Evolutionary conservation across 192 early-diverging fungal species (phyloP).

Genomic region (Backusella liffmaniae): DNA sequence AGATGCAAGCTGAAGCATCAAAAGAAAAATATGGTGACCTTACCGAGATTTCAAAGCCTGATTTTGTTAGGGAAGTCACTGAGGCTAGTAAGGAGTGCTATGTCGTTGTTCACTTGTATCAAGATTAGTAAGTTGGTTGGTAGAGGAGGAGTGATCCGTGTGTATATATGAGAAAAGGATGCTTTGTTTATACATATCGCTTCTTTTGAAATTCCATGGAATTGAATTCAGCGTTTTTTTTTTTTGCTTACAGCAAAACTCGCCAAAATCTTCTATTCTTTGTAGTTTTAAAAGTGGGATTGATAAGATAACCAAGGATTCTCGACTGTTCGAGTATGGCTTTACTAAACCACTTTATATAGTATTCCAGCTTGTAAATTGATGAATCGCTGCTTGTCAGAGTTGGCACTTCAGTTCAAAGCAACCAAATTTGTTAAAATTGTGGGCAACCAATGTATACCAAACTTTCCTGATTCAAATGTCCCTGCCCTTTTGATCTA

Average conservation of each 20-base stretch:
- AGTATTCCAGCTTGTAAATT: slow-evolving; percentile 85
- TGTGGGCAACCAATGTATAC: slow-evolving; percentile 90
- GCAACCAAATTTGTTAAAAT: slow-evolving; percentile 95
- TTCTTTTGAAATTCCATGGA: too few species aligned
- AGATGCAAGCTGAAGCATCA: slow-evolving; percentile 69
- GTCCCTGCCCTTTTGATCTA: slow-evolving; percentile 92
- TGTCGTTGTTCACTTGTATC: slow-evolving; percentile 66
- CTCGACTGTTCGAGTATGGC: too few species aligned
- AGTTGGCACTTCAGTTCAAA: slow-evolving; percentile 71
- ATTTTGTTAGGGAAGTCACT: slow-evolving; percentile 87
- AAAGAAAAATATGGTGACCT: slow-evolving; percentile 86
- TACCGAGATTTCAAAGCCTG: slow-evolving; percentile 87
- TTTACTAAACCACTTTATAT: background rate
- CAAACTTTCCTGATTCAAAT: slow-evolving; percentile 90
- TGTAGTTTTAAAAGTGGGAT: background rate
- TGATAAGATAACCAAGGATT: background rate
- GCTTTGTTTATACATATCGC: too few species aligned
- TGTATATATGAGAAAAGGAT: background rate
- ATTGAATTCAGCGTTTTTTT: background rate
- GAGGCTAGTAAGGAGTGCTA: slow-evolving; percentile 78
- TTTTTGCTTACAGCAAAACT: background rate
- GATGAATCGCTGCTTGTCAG: slow-evolving; percentile 72
- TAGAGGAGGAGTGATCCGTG: background rate
- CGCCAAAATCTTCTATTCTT: background rate
- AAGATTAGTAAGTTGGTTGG: slow-evolving; percentile 48